Evolutionary conservation across 148 eudicot genomes (phyloP).

Genomic region (Dianthus caryophyllus): DNA sequence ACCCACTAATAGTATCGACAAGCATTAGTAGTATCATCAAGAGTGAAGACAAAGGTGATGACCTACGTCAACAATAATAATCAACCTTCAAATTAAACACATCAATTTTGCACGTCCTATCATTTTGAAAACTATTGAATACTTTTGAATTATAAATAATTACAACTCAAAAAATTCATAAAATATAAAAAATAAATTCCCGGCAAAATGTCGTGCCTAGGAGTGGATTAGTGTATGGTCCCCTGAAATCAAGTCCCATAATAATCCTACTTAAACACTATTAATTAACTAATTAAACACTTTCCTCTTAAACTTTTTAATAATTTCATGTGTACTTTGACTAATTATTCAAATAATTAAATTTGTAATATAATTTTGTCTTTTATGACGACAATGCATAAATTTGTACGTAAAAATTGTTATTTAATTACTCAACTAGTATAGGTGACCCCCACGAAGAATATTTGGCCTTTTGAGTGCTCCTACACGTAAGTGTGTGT

Average conservation of each 20-base stretch:
- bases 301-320: background rate
- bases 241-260: constrained; percentile 22
- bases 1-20: too few species aligned
- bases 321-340: constrained; percentile 1
- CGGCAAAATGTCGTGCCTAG: constrained; percentile 36
- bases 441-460: constrained; percentile 10
- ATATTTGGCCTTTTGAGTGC: constrained; percentile 19
- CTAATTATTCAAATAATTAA: constrained; percentile 3
- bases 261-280: background rate
- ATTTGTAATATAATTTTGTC: constrained; percentile 20
- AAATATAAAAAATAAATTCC: background rate
- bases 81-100: too few species aligned
- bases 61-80: too few species aligned
- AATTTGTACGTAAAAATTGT: constrained; percentile 19
- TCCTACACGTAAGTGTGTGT: constrained; percentile 22
- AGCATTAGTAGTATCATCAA: too few species aligned
- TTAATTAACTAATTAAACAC: background rate
- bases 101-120: constrained; percentile 23
- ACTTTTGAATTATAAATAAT: background rate
- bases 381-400: constrained; percentile 21
- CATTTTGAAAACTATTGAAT: background rate
- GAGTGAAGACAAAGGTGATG: too few species aligned
- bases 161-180: background rate
- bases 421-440: constrained; percentile 2
- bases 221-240: constrained; percentile 31